Percentiles rank a stretch among this genome's conserved stretches.
These are phyloP conservation scores for Coccomyxa sp. DNA, from an alignment of 139 green algal species.

Conservation along the genomic window DNA sequence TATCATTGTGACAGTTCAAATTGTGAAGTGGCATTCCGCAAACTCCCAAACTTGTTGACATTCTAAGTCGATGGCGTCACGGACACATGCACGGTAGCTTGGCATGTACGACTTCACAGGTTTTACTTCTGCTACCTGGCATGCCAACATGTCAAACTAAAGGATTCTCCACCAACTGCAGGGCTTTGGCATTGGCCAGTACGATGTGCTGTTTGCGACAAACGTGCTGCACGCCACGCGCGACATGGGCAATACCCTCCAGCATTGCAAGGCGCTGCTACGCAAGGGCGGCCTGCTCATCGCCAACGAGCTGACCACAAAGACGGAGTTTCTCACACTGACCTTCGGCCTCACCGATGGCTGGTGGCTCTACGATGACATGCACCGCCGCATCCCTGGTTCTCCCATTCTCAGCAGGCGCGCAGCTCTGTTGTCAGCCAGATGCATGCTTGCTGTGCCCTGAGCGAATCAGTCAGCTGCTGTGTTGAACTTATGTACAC, in stretches of 20 bases:
- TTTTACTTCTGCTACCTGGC: no score
- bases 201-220: conserved; percentile 7
- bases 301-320: conserved; percentile 6
- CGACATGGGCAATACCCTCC: conserved; percentile 8
- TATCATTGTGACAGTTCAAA: no score
- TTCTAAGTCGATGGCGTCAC: neutral
- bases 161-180: no score
- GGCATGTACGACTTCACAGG: no score
- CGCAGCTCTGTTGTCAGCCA: no score
- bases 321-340: conserved; percentile 16
- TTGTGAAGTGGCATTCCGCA: no score
- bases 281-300: conserved; percentile 13
- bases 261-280: conserved; percentile 14
- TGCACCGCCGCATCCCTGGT: neutral
- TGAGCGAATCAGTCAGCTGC: no score
- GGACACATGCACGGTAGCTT: neutral
- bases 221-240: conserved; percentile 13
- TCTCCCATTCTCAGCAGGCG: conserved; percentile 7
- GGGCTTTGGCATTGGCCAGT: no score
- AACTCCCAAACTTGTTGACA: no score
- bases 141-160: no score
- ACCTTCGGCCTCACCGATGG: conserved; percentile 14
- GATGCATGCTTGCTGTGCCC: no score
- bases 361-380: conserved; percentile 18
- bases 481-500: no score